Evolutionary conservation across 2,329 filamentous ascomycete genomes (phyloP), one percentile per base, ranked within the genome.

Genomic region (Neofusicoccum laricinum): DNA sequence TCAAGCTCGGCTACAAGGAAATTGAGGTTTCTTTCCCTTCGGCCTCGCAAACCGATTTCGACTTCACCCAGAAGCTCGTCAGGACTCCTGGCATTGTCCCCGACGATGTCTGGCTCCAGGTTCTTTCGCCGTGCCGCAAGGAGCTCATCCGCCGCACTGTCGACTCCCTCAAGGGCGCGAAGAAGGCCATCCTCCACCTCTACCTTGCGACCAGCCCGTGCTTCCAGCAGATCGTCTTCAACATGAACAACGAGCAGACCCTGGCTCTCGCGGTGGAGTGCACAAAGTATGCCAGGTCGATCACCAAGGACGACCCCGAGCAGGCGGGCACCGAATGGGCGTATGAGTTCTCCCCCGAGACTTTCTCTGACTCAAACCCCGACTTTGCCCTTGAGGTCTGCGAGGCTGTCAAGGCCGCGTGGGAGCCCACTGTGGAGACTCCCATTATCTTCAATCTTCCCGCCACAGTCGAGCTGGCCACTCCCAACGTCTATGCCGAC

Each of bases 401-500:
- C 77, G 88, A 96, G 75, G 94, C 94, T 38, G 94, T 98, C 72
- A 97, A 97, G 84, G 89, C 84, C 5, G 95, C 93, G 0, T 99
- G 95, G 95, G 93, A 84, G 67, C 94, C 95, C 0, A 87, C 86
- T 0, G 87, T 82, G 43, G 87, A 92, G 76, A 89, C 88, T 70
- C 91, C 90, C 53, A 92, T 99, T 77, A 96, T 99, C 75, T 95
- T 99, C 84, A 98, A 98, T 81, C 84, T 99, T 59, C 94, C 95
- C 0, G 94, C 95, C 1, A 99, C 95, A 0, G 94, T 98, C 40
- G 95, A 99, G 80, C 89, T 97, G 88, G 81, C 92, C 0, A 97
- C 95, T 0, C 93, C 93, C 38, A 99, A 99, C 75, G 86, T 97
- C 53, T 99, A 95, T 76, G 95, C 95, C 57, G 95, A 99, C 74